Percentiles rank a stretch among this genome's conserved stretches.
Evolutionary conservation across 495 filamentous ascomycete genomes (phyloP).

Genomic region (Hypoxylon intermedium): DNA sequence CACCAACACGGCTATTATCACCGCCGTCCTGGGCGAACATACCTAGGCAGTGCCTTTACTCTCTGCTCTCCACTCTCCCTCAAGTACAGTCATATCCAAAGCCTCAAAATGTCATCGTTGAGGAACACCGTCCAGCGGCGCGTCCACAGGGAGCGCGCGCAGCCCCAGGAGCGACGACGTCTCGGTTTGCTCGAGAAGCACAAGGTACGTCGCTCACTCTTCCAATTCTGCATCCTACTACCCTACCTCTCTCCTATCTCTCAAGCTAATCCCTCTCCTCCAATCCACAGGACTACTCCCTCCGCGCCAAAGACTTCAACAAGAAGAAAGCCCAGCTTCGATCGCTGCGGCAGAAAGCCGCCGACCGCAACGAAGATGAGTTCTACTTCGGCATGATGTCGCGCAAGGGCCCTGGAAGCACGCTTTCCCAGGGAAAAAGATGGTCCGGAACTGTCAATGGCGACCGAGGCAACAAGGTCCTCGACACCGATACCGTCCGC

Average conservation of each 20-base stretch:
- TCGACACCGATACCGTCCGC: constrained; percentile 75
- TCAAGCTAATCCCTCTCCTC: constrained; percentile 8
- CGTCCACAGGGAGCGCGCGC: constrained; percentile 82
- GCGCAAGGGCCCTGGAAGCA: constrained; percentile 49
- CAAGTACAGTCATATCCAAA: background rate
- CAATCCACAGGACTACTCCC: constrained; percentile 77
- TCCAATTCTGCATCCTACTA: too few species aligned
- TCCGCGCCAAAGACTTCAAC: constrained; percentile 88
- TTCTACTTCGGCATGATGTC: constrained; percentile 93
- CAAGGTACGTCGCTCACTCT: constrained; percentile 63
- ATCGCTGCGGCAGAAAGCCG: constrained; percentile 78
- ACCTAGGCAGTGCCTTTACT: background rate
- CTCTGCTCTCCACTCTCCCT: background rate
- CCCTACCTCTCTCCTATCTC: background rate
- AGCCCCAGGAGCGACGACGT: constrained; percentile 80
- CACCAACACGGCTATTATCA: constrained; percentile 4
- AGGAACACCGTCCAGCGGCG: constrained; percentile 76
- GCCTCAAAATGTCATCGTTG: constrained; percentile 73
- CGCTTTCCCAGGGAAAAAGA: constrained; percentile 44
- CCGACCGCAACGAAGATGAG: constrained; percentile 85
- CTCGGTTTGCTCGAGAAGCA: constrained; percentile 89
- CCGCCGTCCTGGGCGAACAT: background rate
- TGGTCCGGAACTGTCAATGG: constrained; percentile 63
- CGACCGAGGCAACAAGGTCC: constrained; percentile 66
- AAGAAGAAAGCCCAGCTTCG: constrained; percentile 81